Percentiles rank a stretch among this genome's conserved stretches.
Conservation (phyloP, 1,284 basidiomycete genomes). For the Somion occarium region DNA sequence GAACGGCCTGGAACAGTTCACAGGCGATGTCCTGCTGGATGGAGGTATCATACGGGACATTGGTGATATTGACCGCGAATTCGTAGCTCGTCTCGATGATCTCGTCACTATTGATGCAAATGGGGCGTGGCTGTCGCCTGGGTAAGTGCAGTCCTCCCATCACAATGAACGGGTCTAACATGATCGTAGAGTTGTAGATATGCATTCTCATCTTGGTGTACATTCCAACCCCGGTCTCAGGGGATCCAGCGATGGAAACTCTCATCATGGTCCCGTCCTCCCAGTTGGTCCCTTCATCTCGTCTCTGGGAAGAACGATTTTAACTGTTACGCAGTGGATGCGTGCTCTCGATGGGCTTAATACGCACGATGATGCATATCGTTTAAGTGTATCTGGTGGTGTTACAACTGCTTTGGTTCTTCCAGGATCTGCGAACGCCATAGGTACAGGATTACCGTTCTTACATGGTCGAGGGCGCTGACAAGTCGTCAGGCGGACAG, state of each 20-base stretch:
- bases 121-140: slow-evolving; percentile 23
- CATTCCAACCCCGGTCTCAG: slow-evolving; percentile 17
- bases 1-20: slow-evolving; percentile 44
- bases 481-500: slow-evolving; percentile 27
- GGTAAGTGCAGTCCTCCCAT: slow-evolving; percentile 12
- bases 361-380: slow-evolving; percentile 45
- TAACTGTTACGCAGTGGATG: slow-evolving; percentile 28
- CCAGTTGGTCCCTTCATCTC: slow-evolving; percentile 22
- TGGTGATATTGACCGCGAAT: slow-evolving; percentile 31
- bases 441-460: no score
- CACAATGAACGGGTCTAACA: background rate
- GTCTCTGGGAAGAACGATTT: background rate
- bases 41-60: slow-evolving; percentile 51
- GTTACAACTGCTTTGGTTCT: slow-evolving; percentile 68
- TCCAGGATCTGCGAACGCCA: slow-evolving; percentile 49
- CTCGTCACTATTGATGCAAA: slow-evolving; percentile 18
- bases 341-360: slow-evolving; percentile 46
- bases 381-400: slow-evolving; percentile 49
- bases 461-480: no score
- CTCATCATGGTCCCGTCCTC: slow-evolving; percentile 31
- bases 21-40: slow-evolving; percentile 50
- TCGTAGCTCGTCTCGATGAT: slow-evolving; percentile 9
- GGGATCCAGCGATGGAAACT: slow-evolving; percentile 32
- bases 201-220: slow-evolving; percentile 25
- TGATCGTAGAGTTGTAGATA: slow-evolving; percentile 44